Percentiles rank a stretch among this genome's conserved stretches.
Conservation (phyloP, 345 rosid genomes). For the Acer negundo region DNA sequence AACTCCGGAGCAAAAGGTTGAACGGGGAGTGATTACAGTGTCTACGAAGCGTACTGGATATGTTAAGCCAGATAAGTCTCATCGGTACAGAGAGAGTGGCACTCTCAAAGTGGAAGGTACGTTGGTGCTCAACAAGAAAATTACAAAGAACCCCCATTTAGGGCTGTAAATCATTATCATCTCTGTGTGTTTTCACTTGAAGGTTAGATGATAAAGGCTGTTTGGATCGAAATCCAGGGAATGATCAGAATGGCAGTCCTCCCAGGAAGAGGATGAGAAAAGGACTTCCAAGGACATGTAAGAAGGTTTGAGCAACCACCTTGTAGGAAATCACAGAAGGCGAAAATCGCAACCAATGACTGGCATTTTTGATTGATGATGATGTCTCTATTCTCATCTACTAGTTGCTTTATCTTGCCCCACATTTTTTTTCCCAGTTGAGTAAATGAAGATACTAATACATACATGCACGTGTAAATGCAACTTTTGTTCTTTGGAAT, state of each 20-base stretch:
- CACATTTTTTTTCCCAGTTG: too few species aligned
- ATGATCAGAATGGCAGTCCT: background rate
- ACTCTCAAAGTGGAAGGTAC: slow-evolving; percentile 21
- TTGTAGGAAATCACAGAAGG: background rate
- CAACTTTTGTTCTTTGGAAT: background rate
- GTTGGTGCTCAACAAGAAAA: background rate
- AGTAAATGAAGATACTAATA: too few species aligned
- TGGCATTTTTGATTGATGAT: background rate
- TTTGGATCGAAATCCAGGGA: background rate
- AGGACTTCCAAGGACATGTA: slow-evolving; percentile 30
- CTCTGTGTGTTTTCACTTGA: background rate
- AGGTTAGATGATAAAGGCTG: background rate
- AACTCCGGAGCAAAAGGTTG: slow-evolving; percentile 28
- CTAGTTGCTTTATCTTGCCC: background rate
- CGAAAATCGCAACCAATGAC: background rate
- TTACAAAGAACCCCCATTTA: background rate
- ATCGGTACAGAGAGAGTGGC: background rate
- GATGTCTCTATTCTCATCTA: background rate
- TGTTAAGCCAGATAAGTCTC: background rate
- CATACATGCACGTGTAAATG: background rate
- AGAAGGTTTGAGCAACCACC: slow-evolving; percentile 10
- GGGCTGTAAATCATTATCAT: background rate
- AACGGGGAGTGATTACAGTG: slow-evolving; percentile 27
- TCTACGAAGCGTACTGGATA: slow-evolving; percentile 33
- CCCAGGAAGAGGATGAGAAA: slow-evolving; percentile 21